Base-by-base conservation (phyloP, 1,139 yeast species). In the Geotrichum histeridarum region DNA sequence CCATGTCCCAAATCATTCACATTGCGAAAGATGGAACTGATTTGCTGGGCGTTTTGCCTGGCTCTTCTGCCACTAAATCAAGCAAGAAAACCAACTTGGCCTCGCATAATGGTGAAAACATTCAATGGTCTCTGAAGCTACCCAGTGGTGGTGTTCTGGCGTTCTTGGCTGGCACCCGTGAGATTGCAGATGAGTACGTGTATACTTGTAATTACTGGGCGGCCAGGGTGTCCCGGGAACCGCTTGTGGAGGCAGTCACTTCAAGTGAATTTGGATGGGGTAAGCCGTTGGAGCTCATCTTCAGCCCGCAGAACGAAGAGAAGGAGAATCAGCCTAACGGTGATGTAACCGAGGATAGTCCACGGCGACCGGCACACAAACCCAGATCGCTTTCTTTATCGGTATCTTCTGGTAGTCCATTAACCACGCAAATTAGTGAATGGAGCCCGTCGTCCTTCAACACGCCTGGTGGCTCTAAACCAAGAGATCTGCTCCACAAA, bases 141-240 rank as follows among this genome's bases (percentile, higher is more conserved):
- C 74, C 77, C 1, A 66, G 62, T 17, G 70, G 68, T 2, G 60
- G 67, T 2, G 64, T 68, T 9, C 61, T 71, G 8, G 59, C 66
- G 6, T 69, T 72, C 59, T 61, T 66, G 42, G 76, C 95, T 0
- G 88, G 89, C 17, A 82, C 89, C 14, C 69, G 73, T 45, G 86
- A 83, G 61, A 79, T 81, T 59, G 94, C 96, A 0, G 73, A 76
- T 50, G 88, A 83, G 64, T 88, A 82, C 67, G 81, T 86, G 36
- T 80, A 84, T 61, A 79, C 93, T 1, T 84, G 95, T 70, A 89
- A 89, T 69, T 89, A 87, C 68, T 89, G 96, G 96, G 89, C 95
- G 1, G 86, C 94, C 2, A 78, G 93, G 61, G 80, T 85, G 38
- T 84, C 95, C 12, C 85, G 90, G 14, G 83, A 86, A 33, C 96